These are phyloP conservation scores for Graphilbum fragrans DNA, from an alignment of 2,329 filamentous ascomycete genomes.

Conservation along the genomic window DNA sequence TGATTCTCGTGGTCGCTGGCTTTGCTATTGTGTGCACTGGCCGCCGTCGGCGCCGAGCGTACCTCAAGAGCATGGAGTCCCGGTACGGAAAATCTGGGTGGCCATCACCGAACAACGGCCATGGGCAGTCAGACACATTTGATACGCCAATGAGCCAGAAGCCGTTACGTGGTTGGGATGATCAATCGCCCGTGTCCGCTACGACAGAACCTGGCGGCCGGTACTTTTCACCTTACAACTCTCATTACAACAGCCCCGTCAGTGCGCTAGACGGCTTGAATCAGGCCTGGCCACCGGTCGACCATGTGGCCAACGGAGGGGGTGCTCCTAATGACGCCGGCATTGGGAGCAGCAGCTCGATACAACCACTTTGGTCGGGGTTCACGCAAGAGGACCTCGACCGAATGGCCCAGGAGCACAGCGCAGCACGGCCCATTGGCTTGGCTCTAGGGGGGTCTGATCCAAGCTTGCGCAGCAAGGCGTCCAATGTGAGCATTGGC, in stretches of 20 bases:
- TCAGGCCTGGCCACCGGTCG: constrained; percentile 22
- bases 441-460: constrained; percentile 29
- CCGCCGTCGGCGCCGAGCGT: constrained; percentile 39
- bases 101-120: constrained; percentile 22
- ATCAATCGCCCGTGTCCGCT: constrained; percentile 34
- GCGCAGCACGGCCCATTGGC: constrained; percentile 21
- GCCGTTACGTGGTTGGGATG: constrained; percentile 40
- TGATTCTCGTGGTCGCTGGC: constrained; percentile 35
- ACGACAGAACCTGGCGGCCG: constrained; percentile 25
- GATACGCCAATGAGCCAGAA: constrained; percentile 43
- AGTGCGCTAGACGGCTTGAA: constrained; percentile 25
- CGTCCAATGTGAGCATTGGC: constrained; percentile 15
- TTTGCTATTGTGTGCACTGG: constrained; percentile 44
- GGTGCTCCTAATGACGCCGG: not conserved
- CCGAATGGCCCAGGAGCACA: constrained; percentile 13
- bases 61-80: constrained; percentile 33
- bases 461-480: constrained; percentile 17
- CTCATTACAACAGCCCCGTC: constrained; percentile 46
- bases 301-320: not conserved
- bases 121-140: constrained; percentile 24
- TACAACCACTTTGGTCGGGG: not conserved
- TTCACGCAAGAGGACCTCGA: constrained; percentile 15
- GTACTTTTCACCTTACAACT: constrained; percentile 48
- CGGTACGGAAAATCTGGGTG: constrained; percentile 25
- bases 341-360: not conserved